Evolutionary conservation across 192 early-diverging fungal species (phyloP).

Genomic region (Diversispora eburnea): DNA sequence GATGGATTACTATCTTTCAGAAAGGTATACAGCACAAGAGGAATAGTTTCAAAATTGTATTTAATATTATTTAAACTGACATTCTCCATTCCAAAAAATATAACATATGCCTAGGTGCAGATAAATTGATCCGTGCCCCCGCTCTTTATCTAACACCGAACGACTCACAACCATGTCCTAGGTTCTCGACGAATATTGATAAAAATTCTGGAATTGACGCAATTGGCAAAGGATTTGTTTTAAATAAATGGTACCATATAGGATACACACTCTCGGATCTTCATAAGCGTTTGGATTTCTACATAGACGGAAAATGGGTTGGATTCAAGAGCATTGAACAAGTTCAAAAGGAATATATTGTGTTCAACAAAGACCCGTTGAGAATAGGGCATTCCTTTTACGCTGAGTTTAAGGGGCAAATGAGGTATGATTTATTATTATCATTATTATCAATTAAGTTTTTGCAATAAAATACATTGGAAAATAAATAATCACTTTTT

Average conservation of each 20-base stretch:
- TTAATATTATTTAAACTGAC: background rate
- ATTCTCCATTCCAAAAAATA: background rate
- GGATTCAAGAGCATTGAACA: background rate
- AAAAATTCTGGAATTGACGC: background rate
- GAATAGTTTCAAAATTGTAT: background rate
- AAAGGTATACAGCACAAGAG: slow-evolving; percentile 10
- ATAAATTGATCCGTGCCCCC: background rate
- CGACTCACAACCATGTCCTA: background rate
- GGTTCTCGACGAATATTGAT: background rate
- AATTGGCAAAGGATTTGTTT: background rate
- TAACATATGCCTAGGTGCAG: background rate
- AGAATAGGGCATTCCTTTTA: background rate
- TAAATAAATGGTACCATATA: slow-evolving; percentile 22
- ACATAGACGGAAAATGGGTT: background rate
- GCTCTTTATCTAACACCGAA: background rate
- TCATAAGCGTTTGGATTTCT: background rate
- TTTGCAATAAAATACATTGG: slow-evolving; percentile 2
- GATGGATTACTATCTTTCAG: background rate
- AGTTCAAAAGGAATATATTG: background rate
- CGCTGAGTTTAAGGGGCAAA: background rate
- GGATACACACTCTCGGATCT: background rate
- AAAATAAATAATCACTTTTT: background rate
- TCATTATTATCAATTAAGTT: background rate
- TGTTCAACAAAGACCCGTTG: slow-evolving; percentile 8
- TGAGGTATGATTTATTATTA: slow-evolving; percentile 6